Percentiles rank a stretch among this genome's conserved stretches.
phyloP scores from a whole-genome alignment of 1,284 basidiomycete genomes.

The Sanghuangporus weigelae region DNA sequence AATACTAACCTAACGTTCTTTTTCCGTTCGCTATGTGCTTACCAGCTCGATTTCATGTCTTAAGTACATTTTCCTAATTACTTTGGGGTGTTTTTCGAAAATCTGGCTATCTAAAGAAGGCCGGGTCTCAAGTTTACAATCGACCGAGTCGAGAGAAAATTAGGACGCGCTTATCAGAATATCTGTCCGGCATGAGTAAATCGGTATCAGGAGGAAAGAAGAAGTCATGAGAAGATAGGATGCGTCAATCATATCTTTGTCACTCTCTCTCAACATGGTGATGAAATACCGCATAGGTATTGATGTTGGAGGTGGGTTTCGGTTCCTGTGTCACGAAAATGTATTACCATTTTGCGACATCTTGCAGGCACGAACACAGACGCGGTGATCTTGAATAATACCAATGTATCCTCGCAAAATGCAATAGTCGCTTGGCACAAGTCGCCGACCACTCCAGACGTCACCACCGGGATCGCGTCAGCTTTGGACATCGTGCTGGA shows the following conservation, averaged over 20 bases:
- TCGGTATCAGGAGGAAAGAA: neutral
- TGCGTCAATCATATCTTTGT: neutral
- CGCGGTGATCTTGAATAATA: conserved; percentile 45
- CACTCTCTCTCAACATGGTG: neutral
- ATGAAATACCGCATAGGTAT: conserved; percentile 34
- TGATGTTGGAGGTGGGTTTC: conserved; percentile 38
- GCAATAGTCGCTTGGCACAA: conserved; percentile 46
- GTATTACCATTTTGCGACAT: neutral
- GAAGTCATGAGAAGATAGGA: neutral
- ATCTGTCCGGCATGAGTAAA: neutral
- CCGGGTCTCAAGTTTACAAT: too few species aligned
- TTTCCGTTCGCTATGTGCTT: too few species aligned
- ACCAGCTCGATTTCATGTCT: too few species aligned
- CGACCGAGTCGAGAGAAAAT: too few species aligned
- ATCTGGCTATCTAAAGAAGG: too few species aligned
- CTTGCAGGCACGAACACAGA: conserved; percentile 45
- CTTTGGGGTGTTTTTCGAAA: too few species aligned
- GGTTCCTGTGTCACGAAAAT: neutral
- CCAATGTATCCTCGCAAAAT: conserved; percentile 30
- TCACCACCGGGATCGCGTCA: conserved; percentile 47
- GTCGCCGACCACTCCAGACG: conserved; percentile 45
- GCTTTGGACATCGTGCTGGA: conserved; percentile 37
- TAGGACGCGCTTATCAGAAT: too few species aligned
- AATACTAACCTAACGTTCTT: too few species aligned
- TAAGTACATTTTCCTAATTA: too few species aligned